Conservation (phyloP, 2,329 filamentous ascomycete genomes). For the Scedosporium apiospermum region DNA sequence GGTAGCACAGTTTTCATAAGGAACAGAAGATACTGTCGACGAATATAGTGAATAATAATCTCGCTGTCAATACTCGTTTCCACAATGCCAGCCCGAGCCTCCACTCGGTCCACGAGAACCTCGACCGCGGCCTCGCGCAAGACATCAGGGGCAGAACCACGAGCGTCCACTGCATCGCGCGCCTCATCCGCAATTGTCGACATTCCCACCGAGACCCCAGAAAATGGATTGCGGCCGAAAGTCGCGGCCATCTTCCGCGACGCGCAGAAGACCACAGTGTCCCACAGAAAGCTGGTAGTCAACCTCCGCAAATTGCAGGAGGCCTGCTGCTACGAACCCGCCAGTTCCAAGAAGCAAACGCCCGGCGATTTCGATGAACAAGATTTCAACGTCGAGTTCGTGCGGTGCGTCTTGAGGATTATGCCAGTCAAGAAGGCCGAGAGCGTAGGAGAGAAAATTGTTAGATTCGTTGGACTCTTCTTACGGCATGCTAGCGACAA, state of each 20-base stretch:
- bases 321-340: conserved; percentile 61
- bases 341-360: conserved; percentile 37
- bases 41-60: not conserved
- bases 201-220: conserved; percentile 62
- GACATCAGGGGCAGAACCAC: conserved; percentile 26
- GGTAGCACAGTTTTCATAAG: not conserved
- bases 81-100: conserved; percentile 40
- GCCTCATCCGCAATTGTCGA: conserved; percentile 33
- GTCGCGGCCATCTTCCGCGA: conserved; percentile 66
- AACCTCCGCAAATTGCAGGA: conserved; percentile 87
- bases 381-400: conserved; percentile 80
- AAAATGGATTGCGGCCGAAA: conserved; percentile 62
- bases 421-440: conserved; percentile 90
- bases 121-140: conserved; percentile 32
- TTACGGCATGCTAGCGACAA: conserved; percentile 62
- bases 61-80: not conserved
- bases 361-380: conserved; percentile 68
- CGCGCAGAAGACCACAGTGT: conserved; percentile 81
- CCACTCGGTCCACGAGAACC: conserved; percentile 35
- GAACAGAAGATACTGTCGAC: not conserved
- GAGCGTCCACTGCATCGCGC: conserved; percentile 37
- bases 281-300: conserved; percentile 81
- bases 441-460: conserved; percentile 71
- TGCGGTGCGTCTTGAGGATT: conserved; percentile 70
- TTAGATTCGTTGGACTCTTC: conserved; percentile 84